These are phyloP conservation scores for Fraxinus xanthoxyloides DNA, from an alignment of 305 asterid genomes.

Conservation along the genomic window DNA sequence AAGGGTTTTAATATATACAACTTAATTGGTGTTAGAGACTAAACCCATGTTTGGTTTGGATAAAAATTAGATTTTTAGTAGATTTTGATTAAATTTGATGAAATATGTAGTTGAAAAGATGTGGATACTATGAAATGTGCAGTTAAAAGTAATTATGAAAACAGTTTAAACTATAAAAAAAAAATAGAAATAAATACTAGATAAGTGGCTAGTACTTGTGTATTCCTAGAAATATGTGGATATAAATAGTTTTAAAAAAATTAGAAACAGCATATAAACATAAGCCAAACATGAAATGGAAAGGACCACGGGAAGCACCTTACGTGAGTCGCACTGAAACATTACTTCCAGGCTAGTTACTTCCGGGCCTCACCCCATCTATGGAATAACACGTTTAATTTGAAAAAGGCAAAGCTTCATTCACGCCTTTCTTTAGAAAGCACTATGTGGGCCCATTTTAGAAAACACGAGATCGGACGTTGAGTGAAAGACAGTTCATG, in stretches of 20 bases:
- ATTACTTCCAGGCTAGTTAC: constrained; percentile 26
- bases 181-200: too few species aligned
- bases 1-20: not conserved
- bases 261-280: too few species aligned
- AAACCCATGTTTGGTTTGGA: not conserved
- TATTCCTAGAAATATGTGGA: not conserved
- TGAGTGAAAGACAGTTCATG: constrained; percentile 25
- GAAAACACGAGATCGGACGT: constrained; percentile 5
- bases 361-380: constrained; percentile 10
- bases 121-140: too few species aligned
- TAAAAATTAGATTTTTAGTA: too few species aligned
- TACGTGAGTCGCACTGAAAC: constrained; percentile 11
- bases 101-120: not conserved
- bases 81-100: not conserved
- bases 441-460: constrained; percentile 23
- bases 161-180: too few species aligned
- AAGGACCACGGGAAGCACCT: constrained; percentile 31
- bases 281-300: not conserved
- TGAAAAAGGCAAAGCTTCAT: constrained; percentile 23
- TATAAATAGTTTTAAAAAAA: too few species aligned
- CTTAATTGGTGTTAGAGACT: not conserved
- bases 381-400: constrained; percentile 21
- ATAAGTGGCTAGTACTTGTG: not conserved
- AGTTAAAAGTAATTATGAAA: too few species aligned
- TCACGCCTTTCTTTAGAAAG: constrained; percentile 37